These are phyloP conservation scores for Pichia gijzeniarum DNA, from an alignment of 805 yeast genomes.

Conservation along the genomic window DNA sequence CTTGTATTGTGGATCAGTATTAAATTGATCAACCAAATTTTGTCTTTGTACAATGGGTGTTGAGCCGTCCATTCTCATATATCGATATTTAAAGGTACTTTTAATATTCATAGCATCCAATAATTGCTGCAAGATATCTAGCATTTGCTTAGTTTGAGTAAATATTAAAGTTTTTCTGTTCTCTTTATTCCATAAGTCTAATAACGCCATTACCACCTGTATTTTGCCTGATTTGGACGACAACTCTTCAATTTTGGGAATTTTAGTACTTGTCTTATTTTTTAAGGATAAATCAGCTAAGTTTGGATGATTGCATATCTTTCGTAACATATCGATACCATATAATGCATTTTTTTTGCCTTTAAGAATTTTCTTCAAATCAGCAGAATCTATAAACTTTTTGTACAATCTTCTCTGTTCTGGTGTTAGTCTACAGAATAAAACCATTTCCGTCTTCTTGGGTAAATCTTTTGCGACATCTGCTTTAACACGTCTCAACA, in stretches of 20 bases:
- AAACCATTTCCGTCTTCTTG: constrained; percentile 85
- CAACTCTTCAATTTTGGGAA: constrained; percentile 32
- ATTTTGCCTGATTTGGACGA: constrained; percentile 67
- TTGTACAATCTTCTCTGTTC: constrained; percentile 70
- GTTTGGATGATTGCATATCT: constrained; percentile 96
- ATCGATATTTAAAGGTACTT: constrained; percentile 32
- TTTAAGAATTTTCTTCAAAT: constrained; percentile 58
- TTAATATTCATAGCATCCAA: constrained; percentile 36
- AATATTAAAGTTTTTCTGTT: constrained; percentile 79
- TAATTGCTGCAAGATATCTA: constrained; percentile 75
- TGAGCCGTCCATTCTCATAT: constrained; percentile 89
- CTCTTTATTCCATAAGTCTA: constrained; percentile 70
- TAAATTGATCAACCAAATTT: constrained; percentile 72
- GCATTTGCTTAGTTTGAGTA: constrained; percentile 91
- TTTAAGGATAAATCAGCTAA: constrained; percentile 43
- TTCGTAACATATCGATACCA: constrained; percentile 86
- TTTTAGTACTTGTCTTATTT: constrained; percentile 18
- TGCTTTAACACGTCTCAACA: constrained; percentile 77
- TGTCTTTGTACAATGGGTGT: constrained; percentile 79
- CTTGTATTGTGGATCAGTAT: constrained; percentile 47
- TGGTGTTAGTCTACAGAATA: constrained; percentile 81
- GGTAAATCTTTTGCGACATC: constrained; percentile 97
- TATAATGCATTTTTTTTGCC: constrained; percentile 77
- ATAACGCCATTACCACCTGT: constrained; percentile 74
- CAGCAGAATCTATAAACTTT: constrained; percentile 70